These are phyloP conservation scores for Tetrapisispora pingtungensis DNA, from an alignment of 805 yeast genomes.

Conservation along the genomic window DNA sequence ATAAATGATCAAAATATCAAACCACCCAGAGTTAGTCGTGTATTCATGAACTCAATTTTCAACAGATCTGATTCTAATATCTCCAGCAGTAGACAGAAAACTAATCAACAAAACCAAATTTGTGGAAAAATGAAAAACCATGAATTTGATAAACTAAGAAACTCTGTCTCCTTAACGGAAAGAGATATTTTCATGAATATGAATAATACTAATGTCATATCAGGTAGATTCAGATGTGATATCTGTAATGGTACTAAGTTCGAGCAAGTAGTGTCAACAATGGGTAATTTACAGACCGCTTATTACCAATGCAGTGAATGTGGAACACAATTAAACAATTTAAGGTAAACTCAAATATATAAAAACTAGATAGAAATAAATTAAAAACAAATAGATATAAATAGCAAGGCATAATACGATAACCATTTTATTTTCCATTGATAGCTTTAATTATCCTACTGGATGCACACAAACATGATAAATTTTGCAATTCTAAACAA, in stretches of 20 bases:
- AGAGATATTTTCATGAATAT: background rate
- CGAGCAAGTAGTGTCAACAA: background rate
- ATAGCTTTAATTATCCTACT: too few species aligned
- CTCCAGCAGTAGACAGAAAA: background rate
- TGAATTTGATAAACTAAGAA: background rate
- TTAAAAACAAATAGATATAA: too few species aligned
- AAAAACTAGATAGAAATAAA: too few species aligned
- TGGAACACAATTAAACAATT: conserved; percentile 15
- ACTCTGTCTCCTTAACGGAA: background rate
- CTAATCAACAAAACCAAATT: background rate
- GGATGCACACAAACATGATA: too few species aligned
- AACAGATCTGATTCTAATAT: conserved; percentile 6
- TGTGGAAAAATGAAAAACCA: background rate
- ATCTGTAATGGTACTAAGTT: conserved; percentile 23
- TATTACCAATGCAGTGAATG: conserved; percentile 23
- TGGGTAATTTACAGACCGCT: conserved; percentile 6
- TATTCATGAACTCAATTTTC: conserved; percentile 10
- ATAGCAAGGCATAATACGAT: background rate
- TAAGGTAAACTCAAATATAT: conserved; percentile 3
- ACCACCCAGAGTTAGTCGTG: conserved; percentile 7
- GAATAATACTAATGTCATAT: background rate
- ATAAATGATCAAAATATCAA: background rate
- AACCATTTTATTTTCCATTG: too few species aligned
- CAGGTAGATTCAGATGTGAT: conserved; percentile 11
- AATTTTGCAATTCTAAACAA: too few species aligned